Conservation (phyloP, 768 basidiomycete species). For the Collybia sordida region DNA sequence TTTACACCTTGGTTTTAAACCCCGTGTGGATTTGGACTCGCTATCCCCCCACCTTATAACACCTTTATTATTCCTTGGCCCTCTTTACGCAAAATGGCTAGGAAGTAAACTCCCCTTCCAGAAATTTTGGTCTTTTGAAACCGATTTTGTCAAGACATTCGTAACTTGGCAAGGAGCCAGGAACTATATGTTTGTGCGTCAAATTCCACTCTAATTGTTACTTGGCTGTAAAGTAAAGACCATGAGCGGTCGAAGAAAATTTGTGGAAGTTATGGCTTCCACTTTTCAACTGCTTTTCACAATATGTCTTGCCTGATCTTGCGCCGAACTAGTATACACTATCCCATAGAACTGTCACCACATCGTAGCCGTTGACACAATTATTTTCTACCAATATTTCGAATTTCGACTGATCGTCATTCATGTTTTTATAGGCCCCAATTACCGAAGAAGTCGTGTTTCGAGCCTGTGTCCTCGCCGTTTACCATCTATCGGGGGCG, state of each 20-base stretch:
- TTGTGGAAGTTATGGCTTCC: too few relatives aligned
- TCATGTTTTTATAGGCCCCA: constrained; percentile 62
- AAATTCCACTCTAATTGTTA: background rate
- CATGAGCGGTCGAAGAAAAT: too few relatives aligned
- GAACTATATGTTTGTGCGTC: constrained; percentile 60
- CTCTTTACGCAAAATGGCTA: constrained; percentile 61
- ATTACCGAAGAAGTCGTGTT: constrained; percentile 93
- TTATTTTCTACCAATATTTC: too few relatives aligned
- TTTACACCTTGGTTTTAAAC: constrained; percentile 40
- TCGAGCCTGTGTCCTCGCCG: constrained; percentile 76
- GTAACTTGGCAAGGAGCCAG: constrained; percentile 59
- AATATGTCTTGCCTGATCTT: too few relatives aligned
- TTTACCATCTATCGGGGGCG: constrained; percentile 66
- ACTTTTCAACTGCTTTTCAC: too few relatives aligned
- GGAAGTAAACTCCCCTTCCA: constrained; percentile 55
- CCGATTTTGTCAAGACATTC: constrained; percentile 39
- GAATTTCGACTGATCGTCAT: too few relatives aligned
- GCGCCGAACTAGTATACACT: too few relatives aligned
- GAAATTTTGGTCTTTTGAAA: constrained; percentile 40
- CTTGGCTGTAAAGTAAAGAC: background rate
- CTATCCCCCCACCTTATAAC: constrained; percentile 59
- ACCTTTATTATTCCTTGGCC: constrained; percentile 76
- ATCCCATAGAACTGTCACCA: too few relatives aligned
- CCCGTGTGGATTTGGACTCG: constrained; percentile 11
- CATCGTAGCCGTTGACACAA: too few relatives aligned